Evolutionary conservation across 345 rosid species (phyloP).

Genomic region (Cardamine resedifolia): DNA sequence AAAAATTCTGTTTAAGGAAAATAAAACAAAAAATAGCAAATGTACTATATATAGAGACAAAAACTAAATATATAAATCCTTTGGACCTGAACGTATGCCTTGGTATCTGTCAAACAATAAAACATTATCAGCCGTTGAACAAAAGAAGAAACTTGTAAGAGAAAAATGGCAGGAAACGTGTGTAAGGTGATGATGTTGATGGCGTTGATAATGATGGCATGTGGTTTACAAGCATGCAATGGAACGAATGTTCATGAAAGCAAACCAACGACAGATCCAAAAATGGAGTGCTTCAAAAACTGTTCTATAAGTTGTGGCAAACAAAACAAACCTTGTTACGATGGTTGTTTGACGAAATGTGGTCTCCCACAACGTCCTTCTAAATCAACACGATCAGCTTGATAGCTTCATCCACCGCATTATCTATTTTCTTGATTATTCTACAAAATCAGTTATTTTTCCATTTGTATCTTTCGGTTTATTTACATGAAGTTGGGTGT

Average conservation of each 20-base stretch:
- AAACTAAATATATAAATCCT: background rate
- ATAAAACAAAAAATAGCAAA: background rate
- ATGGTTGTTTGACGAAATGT: conserved; percentile 26
- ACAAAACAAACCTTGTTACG: conserved; percentile 30
- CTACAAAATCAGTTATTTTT: background rate
- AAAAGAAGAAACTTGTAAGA: background rate
- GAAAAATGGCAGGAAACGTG: conserved; percentile 24
- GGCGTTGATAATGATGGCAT: conserved; percentile 21
- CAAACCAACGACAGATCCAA: background rate
- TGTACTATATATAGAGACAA: conserved; percentile 15
- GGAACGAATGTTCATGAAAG: background rate
- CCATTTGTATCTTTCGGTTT: background rate
- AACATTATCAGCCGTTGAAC: background rate
- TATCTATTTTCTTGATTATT: background rate
- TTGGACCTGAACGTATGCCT: too few relatives aligned
- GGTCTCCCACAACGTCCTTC: conserved; percentile 17
- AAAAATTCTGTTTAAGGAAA: background rate
- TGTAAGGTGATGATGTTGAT: conserved; percentile 21
- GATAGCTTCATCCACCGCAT: background rate
- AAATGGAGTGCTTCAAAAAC: conserved; percentile 19
- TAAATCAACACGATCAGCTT: background rate
- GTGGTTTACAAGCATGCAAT: conserved; percentile 31
- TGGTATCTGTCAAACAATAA: background rate
- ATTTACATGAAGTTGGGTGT: background rate
- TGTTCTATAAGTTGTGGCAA: conserved; percentile 34